Conservation (phyloP, 352 stramenopile species). For the Pythium brassicae region DNA sequence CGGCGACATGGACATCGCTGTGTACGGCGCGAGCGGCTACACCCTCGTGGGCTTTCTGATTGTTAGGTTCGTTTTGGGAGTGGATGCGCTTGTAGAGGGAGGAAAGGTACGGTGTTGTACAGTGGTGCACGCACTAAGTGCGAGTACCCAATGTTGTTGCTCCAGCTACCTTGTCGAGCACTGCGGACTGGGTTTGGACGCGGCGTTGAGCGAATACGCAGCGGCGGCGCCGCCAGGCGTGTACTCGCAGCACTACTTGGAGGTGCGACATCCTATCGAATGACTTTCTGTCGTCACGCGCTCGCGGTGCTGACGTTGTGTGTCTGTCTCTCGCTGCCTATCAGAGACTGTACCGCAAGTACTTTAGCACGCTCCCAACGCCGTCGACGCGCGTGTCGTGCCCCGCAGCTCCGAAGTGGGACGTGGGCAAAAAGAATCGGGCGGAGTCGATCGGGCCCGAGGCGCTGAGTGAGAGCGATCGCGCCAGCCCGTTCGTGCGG, state of each 20-base stretch:
- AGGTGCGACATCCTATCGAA: conserved; percentile 28
- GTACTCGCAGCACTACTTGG: conserved; percentile 60
- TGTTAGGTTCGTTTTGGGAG: conserved; percentile 58
- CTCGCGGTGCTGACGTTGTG: conserved; percentile 4
- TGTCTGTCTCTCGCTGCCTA: not conserved
- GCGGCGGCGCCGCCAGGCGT: conserved; percentile 49
- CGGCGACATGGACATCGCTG: conserved; percentile 76
- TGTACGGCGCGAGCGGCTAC: conserved; percentile 60
- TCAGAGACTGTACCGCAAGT: conserved; percentile 74
- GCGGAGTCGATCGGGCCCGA: conserved; percentile 41
- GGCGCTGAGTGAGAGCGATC: conserved; percentile 69
- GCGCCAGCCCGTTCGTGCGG: conserved; percentile 50
- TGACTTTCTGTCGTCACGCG: too few relatives aligned
- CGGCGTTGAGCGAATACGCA: conserved; percentile 65
- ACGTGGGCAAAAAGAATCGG: conserved; percentile 38
- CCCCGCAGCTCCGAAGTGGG: conserved; percentile 62
- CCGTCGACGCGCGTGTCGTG: conserved; percentile 38
- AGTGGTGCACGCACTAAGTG: not conserved
- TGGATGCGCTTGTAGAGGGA: not conserved
- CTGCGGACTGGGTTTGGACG: conserved; percentile 50
- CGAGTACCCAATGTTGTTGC: conserved; percentile 4
- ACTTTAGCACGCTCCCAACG: conserved; percentile 64
- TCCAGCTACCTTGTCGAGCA: conserved; percentile 69
- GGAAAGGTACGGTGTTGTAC: not conserved
- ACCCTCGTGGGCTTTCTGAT: conserved; percentile 75